Evolutionary conservation across 805 yeast genomes (phyloP), one percentile per base, ranked within the genome.

Genomic region (Suhomyces sp.): DNA sequence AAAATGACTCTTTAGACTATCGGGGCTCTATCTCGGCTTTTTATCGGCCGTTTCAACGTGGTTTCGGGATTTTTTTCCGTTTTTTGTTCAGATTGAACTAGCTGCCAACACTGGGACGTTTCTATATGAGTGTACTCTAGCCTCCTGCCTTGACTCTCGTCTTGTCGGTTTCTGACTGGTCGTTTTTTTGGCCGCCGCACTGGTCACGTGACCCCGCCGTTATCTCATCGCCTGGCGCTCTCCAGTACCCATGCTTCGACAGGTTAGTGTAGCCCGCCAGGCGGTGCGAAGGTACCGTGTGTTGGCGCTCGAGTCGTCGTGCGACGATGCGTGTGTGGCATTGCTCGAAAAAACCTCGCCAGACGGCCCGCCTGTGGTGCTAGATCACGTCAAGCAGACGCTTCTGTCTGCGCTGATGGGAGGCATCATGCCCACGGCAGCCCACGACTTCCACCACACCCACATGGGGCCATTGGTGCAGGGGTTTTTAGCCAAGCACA

Each of bases 281-380:
- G 22, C 54, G 5, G 23, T 15, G 5, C 42, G 42, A 17, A 19
- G 23, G 42, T 90, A 88, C 65, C 77, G 76, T 44, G 94, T 92
- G 0, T 71, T 94, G 22, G 94, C 97, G 0, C 83, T 94, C 12
- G 99, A 94, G 65, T 83, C 96, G 0, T 90, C 97, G 0, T 94
- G 99, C 65, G 99, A 94, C 68, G 99, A 94, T 68, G 82, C 97
- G 0, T 91, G 97, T 60, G 93, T 91, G 2, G 88, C 97, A 0
- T 71, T 93, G 6, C 65, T 92, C 2, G 85, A 86, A 40, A 73
- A 91, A 49, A 54, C 48, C 6, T 59, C 62, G 1, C 56, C 60
- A 1, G 59, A 65, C 1, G 59, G 66, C 24, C 72, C 80, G 2
- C 84, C 88, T 0, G 68, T 58, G 0, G 68, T 87, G 1, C 50